phyloP scores from a whole-genome alignment of 2,329 filamentous ascomycete genomes.

The Exophiala alcalophila region DNA sequence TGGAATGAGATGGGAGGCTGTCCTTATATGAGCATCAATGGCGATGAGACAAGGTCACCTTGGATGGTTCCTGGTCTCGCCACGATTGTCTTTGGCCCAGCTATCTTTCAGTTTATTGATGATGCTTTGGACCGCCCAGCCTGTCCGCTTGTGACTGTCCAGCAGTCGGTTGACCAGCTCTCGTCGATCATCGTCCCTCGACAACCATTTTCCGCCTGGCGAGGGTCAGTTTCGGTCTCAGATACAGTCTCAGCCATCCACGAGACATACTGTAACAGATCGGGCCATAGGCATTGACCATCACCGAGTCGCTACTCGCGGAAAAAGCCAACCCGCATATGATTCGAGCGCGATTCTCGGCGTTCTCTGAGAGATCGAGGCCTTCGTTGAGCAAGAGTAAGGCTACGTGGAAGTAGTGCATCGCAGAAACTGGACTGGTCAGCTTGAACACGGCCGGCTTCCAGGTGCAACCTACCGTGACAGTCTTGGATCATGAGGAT shows the following conservation, averaged over 20 bases:
- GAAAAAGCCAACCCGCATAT: conserved; percentile 49
- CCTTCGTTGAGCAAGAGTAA: conserved; percentile 34
- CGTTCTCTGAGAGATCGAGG: conserved; percentile 28
- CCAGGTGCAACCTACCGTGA: conserved; percentile 43
- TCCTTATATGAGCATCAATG: too few relatives aligned
- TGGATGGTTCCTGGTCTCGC: too few relatives aligned
- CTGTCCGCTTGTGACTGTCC: conserved; percentile 14
- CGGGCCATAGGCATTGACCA: conserved; percentile 51
- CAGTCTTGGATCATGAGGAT: conserved; percentile 44
- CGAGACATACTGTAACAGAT: conserved; percentile 45
- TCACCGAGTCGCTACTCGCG: conserved; percentile 42
- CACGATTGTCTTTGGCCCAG: conserved; percentile 6
- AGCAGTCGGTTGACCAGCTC: conserved; percentile 10
- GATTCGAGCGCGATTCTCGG: conserved; percentile 38
- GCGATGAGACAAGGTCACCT: background rate
- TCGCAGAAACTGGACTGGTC: conserved; percentile 38
- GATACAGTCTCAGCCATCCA: background rate
- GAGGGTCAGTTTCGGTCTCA: background rate
- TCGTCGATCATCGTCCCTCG: conserved; percentile 7
- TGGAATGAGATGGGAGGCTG: conserved; percentile 33
- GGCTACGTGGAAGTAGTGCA: conserved; percentile 45
- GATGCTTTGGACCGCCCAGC: conserved; percentile 11
- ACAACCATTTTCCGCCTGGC: conserved; percentile 13
- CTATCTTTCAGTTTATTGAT: conserved; percentile 10
- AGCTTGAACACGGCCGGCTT: too few relatives aligned